Evolutionary conservation across 2,329 filamentous ascomycete species (phyloP).

Genomic region (Akanthomyces lecanii): DNA sequence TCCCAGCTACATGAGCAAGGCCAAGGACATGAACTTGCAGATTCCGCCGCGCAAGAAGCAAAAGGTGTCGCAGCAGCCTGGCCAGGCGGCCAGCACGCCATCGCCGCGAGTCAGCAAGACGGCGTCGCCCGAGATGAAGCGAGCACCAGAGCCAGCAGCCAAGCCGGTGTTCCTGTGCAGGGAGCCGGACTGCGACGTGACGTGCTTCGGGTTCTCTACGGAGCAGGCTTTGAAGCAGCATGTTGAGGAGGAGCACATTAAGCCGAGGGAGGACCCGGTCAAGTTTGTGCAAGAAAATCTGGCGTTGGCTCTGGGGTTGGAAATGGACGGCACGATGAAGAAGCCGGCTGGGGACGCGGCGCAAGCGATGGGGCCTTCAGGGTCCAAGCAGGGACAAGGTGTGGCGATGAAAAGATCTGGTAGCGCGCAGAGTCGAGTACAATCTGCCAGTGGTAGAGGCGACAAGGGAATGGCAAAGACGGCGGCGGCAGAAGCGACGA

Average conservation of each 20-base stretch:
- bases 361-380: conserved; percentile 35
- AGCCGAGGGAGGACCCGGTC: conserved; percentile 50
- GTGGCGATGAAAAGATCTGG: conserved; percentile 47
- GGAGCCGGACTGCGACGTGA: conserved; percentile 52
- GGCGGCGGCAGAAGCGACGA: conserved; percentile 21
- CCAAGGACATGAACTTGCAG: conserved; percentile 51
- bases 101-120: conserved; percentile 48
- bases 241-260: conserved; percentile 55
- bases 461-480: conserved; percentile 27
- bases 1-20: conserved; percentile 50
- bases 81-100: conserved; percentile 37
- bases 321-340: conserved; percentile 44
- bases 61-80: conserved; percentile 42
- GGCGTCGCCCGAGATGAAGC: conserved; percentile 42
- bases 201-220: conserved; percentile 45
- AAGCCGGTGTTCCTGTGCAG: conserved; percentile 47
- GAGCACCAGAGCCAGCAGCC: conserved; percentile 31
- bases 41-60: conserved; percentile 57
- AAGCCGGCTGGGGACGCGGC: conserved; percentile 22
- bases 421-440: conserved; percentile 41
- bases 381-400: conserved; percentile 47
- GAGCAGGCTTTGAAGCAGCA: conserved; percentile 53
- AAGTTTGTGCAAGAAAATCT: conserved; percentile 51
- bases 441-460: conserved; percentile 25
- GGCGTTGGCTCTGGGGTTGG: conserved; percentile 46